Evolutionary conservation across 2,329 filamentous ascomycete species (phyloP), one percentile per base, ranked within the genome.

Genomic region (Microcyclospora tardicrescens): DNA sequence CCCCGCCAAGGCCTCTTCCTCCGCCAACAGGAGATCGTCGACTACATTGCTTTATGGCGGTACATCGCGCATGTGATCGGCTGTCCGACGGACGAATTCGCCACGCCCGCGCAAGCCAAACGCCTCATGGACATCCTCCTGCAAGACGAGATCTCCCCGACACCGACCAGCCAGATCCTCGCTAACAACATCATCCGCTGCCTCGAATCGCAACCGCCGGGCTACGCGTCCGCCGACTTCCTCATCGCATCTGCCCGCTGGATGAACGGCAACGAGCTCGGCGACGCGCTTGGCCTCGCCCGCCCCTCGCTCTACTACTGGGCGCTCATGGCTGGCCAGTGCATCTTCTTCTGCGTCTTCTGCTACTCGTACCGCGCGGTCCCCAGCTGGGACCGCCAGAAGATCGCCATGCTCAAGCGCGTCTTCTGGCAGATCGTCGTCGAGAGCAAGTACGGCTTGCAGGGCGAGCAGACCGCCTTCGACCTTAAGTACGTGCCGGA

Each of bases 41-140:
- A 86, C 51, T 87, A 84, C 54, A 66, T 84, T 33, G 80, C 81
- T 0, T 63, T 89, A 1, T 89, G 82, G 81, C 71, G 82, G 2
- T 81, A 83, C 45, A 73, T 87, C 10, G 81, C 73, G 0, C 70
- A 84, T 51, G 65, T 86, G 24, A 70, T 85, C 50, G 83, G 82
- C 10, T 75, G 75, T 6, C 82, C 81, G 0, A 73, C 72, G 1
- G 68, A 61, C 1, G 44, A 69, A 16, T 69, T 67, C 46, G 65
- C 67, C 1, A 73, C 68, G 0, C 66, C 73, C 0, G 60, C 61
- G 5, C 64, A 67, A 28, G 76, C 78, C 2, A 75, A 70, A 46
- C 64, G 64, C 2, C 69, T 77, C 52, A 79, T 85, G 73, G 81
- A 87, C 48, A 73, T 72, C 0, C 61, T 86, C 1, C 57, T 84